Evolutionary conservation across 257 asterid genomes (phyloP).

Genomic region (Jasminum sambac): DNA sequence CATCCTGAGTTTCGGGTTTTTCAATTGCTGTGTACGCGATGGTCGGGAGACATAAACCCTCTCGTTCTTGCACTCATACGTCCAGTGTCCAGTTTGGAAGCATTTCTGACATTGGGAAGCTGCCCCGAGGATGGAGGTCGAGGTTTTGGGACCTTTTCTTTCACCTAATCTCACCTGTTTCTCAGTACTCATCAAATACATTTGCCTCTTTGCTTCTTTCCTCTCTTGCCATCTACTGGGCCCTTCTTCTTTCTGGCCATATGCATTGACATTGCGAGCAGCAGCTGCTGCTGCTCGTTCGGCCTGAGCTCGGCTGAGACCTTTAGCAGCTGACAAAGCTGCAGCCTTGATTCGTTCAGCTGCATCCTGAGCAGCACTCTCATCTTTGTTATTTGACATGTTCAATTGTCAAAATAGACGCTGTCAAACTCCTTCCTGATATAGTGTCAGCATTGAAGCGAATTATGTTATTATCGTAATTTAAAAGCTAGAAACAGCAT

Average conservation of each 20-base stretch:
- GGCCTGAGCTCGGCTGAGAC: constrained; percentile 98
- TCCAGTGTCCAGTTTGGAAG: constrained; percentile 89
- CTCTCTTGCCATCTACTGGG: constrained; percentile 99
- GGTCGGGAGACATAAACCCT: constrained; percentile 89
- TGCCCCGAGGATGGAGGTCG: constrained; percentile 44
- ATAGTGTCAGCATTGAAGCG: neutral
- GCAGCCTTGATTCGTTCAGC: constrained; percentile 89
- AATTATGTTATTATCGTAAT: neutral
- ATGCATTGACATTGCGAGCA: constrained; percentile 89
- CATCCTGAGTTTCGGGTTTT: constrained; percentile 90
- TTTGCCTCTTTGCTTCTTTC: constrained; percentile 97
- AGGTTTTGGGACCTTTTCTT: constrained; percentile 62
- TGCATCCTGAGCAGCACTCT: constrained; percentile 62
- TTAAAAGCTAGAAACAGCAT: neutral
- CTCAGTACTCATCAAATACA: constrained; percentile 94
- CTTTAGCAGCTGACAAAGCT: constrained; percentile 90
- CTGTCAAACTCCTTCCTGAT: neutral
- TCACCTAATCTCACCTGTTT: constrained; percentile 91
- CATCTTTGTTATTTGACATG: constrained; percentile 74
- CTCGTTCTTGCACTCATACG: constrained; percentile 91
- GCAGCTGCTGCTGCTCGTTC: constrained; percentile 98
- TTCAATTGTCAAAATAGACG: constrained; percentile 18
- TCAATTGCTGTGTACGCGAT: constrained; percentile 83
- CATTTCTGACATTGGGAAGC: constrained; percentile 91
- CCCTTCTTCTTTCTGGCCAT: constrained; percentile 99